Percentiles rank a stretch among this genome's conserved stretches.
phyloP scores from a whole-genome alignment of 2,329 filamentous ascomycete species.

The Xylaria sp. region DNA sequence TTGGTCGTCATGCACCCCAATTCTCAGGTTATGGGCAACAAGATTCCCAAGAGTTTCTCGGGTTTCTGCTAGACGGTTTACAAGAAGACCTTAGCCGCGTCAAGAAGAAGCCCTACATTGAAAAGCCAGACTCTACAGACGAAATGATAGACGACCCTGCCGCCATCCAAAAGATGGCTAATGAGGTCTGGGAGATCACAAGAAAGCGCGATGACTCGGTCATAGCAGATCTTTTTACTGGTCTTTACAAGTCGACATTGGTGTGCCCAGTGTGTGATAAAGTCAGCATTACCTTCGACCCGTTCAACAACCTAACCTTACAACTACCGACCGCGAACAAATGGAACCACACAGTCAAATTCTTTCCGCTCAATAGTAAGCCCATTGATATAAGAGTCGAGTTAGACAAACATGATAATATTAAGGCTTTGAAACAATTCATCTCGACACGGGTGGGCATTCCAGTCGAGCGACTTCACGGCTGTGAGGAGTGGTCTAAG shows the following conservation, averaged over 20 bases:
- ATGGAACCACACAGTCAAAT: slow-evolving; percentile 77
- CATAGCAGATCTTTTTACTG: slow-evolving; percentile 92
- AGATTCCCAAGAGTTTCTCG: slow-evolving; percentile 95
- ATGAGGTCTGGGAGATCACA: slow-evolving; percentile 90
- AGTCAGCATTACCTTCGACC: slow-evolving; percentile 98
- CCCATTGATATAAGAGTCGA: slow-evolving; percentile 79
- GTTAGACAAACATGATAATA: slow-evolving; percentile 74
- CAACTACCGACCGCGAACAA: slow-evolving; percentile 86
- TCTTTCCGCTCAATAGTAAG: slow-evolving; percentile 74
- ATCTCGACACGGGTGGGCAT: slow-evolving; percentile 72
- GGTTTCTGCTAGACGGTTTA: slow-evolving; percentile 90
- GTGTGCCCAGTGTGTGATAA: slow-evolving; percentile 91
- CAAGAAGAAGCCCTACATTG: slow-evolving; percentile 93
- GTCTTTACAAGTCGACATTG: slow-evolving; percentile 97
- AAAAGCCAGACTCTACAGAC: slow-evolving; percentile 97
- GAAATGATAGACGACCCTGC: slow-evolving; percentile 86
- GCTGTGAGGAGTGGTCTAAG: slow-evolving; percentile 79
- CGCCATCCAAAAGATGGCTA: slow-evolving; percentile 82
- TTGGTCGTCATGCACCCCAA: slow-evolving; percentile 80
- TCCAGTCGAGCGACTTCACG: slow-evolving; percentile 70
- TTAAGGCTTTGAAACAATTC: slow-evolving; percentile 71
- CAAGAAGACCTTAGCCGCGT: slow-evolving; percentile 96
- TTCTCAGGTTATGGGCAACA: slow-evolving; percentile 97
- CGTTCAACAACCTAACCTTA: slow-evolving; percentile 92
- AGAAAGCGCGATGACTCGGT: slow-evolving; percentile 92